Evolutionary conservation across 2,329 filamentous ascomycete species (phyloP).

Genomic region (Diaporthe sp.): DNA sequence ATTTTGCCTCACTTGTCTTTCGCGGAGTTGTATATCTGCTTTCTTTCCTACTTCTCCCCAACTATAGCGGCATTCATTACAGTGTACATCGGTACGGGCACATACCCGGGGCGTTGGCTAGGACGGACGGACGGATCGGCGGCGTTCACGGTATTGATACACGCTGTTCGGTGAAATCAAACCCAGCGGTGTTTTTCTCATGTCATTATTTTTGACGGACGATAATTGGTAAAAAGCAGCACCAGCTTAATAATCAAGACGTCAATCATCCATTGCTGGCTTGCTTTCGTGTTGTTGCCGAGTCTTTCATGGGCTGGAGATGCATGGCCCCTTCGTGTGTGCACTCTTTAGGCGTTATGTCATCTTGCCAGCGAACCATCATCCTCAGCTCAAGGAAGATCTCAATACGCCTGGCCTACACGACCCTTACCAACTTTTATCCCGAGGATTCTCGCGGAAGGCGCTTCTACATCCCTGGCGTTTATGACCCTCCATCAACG

Average conservation of each 20-base stretch:
- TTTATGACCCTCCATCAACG: no score
- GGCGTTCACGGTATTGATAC: constrained; percentile 1
- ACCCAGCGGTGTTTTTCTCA: background rate
- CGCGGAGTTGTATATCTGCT: background rate
- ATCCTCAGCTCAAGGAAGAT: no score
- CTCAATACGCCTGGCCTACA: no score
- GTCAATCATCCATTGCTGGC: background rate
- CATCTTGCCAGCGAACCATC: no score
- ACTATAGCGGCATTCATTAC: constrained; percentile 28
- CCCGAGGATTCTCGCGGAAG: no score
- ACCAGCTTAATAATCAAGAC: constrained; percentile 11
- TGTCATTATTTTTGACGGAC: background rate
- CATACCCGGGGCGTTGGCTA: constrained; percentile 18
- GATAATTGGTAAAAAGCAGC: constrained; percentile 20
- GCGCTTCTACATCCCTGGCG: no score
- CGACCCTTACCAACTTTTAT: no score
- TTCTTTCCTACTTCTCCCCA: background rate
- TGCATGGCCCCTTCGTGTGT: background rate
- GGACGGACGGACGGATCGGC: background rate
- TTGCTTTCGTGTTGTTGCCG: background rate
- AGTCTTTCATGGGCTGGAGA: background rate
- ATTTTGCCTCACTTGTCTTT: background rate
- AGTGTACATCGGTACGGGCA: background rate
- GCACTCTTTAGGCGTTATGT: background rate
- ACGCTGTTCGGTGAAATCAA: background rate